Percentiles rank a stretch among this genome's conserved stretches.
These are phyloP conservation scores for Eucalyptus pauciflora DNA, from an alignment of 345 rosid genomes.

Conservation along the genomic window DNA sequence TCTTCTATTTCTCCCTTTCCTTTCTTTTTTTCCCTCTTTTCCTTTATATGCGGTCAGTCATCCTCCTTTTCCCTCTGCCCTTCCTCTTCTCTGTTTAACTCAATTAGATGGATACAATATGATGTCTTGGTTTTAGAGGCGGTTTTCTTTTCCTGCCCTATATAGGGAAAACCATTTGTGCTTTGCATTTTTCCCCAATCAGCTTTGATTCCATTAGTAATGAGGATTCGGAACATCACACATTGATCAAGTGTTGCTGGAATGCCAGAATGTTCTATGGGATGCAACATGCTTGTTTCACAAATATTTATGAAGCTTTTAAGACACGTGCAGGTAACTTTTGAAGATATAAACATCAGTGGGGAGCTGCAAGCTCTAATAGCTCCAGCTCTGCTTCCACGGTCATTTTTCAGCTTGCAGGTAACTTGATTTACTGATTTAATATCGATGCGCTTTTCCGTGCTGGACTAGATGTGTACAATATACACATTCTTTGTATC, in stretches of 20 bases:
- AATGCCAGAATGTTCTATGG: neutral
- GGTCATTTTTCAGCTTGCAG: conserved; percentile 73
- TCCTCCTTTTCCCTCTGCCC: neutral
- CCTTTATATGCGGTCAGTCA: neutral
- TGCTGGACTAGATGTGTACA: neutral
- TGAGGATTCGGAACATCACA: neutral
- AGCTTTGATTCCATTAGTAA: neutral
- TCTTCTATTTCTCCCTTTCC: neutral
- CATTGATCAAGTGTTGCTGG: neutral
- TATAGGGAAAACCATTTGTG: neutral
- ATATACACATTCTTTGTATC: neutral
- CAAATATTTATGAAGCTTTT: neutral
- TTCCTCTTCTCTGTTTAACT: neutral
- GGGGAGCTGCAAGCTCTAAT: conserved; percentile 69
- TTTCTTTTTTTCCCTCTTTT: neutral
- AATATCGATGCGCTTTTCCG: neutral
- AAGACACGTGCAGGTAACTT: conserved; percentile 39
- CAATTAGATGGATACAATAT: neutral
- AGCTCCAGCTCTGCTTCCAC: conserved; percentile 83
- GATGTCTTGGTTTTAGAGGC: neutral
- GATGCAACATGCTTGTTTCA: neutral
- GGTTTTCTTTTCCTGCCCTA: neutral
- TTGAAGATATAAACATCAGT: conserved; percentile 68
- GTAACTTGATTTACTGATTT: conserved; percentile 7
- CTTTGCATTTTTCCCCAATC: neutral